phyloP scores from a whole-genome alignment of 179 eudicot species.

The Spergularia azorica region DNA sequence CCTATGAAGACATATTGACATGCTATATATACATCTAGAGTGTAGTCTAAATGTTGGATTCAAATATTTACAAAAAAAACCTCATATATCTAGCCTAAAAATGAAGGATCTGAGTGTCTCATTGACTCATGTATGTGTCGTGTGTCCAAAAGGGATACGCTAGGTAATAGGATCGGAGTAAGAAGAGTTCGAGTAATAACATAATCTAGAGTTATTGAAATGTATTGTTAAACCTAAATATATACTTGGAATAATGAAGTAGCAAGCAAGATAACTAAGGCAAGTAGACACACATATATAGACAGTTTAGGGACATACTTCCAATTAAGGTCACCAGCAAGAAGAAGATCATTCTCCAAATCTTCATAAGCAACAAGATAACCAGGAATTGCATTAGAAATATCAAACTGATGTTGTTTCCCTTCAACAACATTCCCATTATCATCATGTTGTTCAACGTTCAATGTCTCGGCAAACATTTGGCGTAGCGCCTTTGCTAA shows the following conservation, averaged over 20 bases:
- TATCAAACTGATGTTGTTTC: constrained; percentile 29
- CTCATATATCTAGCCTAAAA: too few relatives aligned
- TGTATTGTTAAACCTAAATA: too few relatives aligned
- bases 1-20: too few relatives aligned
- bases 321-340: constrained; percentile 85
- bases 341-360: constrained; percentile 80
- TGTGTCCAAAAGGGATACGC: too few relatives aligned
- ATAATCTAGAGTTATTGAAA: too few relatives aligned
- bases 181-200: too few relatives aligned
- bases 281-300: not conserved
- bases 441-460: constrained; percentile 19
- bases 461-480: constrained; percentile 46
- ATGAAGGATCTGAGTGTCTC: too few relatives aligned
- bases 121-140: too few relatives aligned
- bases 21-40: too few relatives aligned
- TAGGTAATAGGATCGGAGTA: too few relatives aligned
- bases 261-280: not conserved
- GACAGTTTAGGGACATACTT: constrained; percentile 50
- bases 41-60: too few relatives aligned
- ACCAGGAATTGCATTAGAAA: constrained; percentile 78
- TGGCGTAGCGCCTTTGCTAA: constrained; percentile 62
- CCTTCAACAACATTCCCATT: not conserved
- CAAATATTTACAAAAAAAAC: too few relatives aligned
- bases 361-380: constrained; percentile 81
- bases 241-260: not conserved